These are phyloP conservation scores for Candida wancherniae DNA, from an alignment of 805 yeast species.

Conservation along the genomic window DNA sequence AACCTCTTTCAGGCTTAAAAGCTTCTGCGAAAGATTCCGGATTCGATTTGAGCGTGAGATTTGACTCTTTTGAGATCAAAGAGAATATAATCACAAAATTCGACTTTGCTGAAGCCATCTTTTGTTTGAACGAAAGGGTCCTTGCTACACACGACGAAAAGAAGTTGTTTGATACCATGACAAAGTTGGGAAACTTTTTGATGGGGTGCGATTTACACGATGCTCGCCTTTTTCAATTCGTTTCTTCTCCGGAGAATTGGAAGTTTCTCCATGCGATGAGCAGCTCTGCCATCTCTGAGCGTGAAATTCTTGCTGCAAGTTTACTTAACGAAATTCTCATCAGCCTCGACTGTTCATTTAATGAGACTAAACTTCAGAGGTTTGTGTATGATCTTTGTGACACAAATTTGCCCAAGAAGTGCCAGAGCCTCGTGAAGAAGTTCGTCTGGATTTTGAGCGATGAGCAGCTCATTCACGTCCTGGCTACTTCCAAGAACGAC, in stretches of 20 bases:
- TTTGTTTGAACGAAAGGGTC: slow-evolving; percentile 32
- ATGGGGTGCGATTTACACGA: slow-evolving; percentile 12
- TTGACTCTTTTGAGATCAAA: slow-evolving; percentile 2
- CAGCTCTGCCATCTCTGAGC: slow-evolving; percentile 13
- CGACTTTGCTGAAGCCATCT: slow-evolving; percentile 45
- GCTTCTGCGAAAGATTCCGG: slow-evolving; percentile 12
- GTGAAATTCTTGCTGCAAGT: slow-evolving; percentile 23
- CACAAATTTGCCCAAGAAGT: slow-evolving; percentile 4
- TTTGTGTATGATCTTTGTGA: slow-evolving; percentile 10
- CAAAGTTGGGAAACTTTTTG: slow-evolving; percentile 41
- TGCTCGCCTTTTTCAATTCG: slow-evolving; percentile 11
- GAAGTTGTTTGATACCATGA: slow-evolving; percentile 32
- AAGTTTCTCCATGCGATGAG: slow-evolving; percentile 13
- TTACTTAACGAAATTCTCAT: slow-evolving; percentile 33
- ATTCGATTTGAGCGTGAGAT: slow-evolving; percentile 2
- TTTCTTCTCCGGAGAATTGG: slow-evolving; percentile 18
- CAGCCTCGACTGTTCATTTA: slow-evolving; percentile 19
- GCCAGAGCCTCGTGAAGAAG: slow-evolving; percentile 17
- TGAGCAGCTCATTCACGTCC: slow-evolving; percentile 20
- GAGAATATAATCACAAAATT: slow-evolving; percentile 28
- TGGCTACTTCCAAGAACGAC: slow-evolving; percentile 4
- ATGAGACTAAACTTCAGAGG: slow-evolving; percentile 9
- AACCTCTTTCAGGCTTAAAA: slow-evolving; percentile 35
- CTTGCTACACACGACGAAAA: slow-evolving; percentile 19
- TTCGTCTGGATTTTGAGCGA: slow-evolving; percentile 25